phyloP scores from a whole-genome alignment of 202 grass and related monocot genomes.

The Elaeis oleifera region DNA sequence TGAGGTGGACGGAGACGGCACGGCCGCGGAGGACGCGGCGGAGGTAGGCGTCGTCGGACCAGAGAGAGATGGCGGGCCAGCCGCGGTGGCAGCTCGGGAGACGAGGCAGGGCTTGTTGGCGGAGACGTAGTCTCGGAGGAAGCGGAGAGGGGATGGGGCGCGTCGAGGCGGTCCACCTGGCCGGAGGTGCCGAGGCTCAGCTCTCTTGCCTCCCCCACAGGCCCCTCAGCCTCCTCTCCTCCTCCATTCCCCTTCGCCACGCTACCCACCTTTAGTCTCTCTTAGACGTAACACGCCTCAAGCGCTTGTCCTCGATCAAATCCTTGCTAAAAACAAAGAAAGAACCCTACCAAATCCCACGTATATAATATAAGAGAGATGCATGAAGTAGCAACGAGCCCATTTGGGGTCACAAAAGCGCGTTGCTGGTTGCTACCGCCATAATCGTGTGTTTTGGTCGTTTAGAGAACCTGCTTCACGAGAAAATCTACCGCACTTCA shows the following conservation, averaged over 20 bases:
- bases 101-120: constrained; percentile 61
- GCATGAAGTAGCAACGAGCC: too few relatives aligned
- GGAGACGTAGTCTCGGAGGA: constrained; percentile 67
- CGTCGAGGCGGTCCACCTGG: constrained; percentile 39
- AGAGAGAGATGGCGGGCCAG: constrained; percentile 70
- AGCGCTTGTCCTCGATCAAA: too few relatives aligned
- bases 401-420: too few relatives aligned
- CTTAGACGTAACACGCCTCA: too few relatives aligned
- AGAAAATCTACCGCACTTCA: too few relatives aligned
- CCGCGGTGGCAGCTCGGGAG: constrained; percentile 59
- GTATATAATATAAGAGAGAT: too few relatives aligned
- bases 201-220: constrained; percentile 81
- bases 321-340: too few relatives aligned
- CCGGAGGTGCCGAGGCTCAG: constrained; percentile 20
- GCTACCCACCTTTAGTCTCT: too few relatives aligned
- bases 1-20: constrained; percentile 73
- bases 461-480: too few relatives aligned
- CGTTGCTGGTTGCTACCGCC: too few relatives aligned
- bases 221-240: constrained; percentile 41
- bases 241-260: neutral
- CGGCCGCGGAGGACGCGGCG: constrained; percentile 33
- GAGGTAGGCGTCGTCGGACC: constrained; percentile 57
- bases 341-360: too few relatives aligned
- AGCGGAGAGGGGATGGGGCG: constrained; percentile 57
- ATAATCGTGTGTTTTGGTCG: too few relatives aligned